Percentiles rank a stretch among this genome's conserved stretches.
Evolutionary conservation across 148 eudicot species (phyloP).

Genomic region (Chenopodium quinoa): DNA sequence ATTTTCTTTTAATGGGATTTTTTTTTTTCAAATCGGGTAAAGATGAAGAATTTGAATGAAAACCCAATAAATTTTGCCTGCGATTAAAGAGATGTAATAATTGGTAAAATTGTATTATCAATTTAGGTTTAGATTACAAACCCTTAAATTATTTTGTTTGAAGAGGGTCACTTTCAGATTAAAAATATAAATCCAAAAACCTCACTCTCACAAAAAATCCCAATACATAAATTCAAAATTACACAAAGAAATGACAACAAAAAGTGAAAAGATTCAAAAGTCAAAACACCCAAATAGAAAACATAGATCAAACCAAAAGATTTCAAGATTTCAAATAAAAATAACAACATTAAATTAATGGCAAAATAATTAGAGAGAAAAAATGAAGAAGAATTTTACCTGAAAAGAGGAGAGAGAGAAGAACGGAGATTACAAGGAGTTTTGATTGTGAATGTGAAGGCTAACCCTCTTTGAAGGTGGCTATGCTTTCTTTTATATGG

Average conservation of each 20-base stretch:
- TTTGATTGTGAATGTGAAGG: background rate
- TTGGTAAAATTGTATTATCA: too few species aligned
- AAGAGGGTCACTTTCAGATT: background rate
- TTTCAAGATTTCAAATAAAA: background rate
- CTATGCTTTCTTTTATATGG: background rate
- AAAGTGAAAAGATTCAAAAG: background rate
- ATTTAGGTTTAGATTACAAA: background rate
- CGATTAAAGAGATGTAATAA: too few species aligned
- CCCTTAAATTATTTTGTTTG: background rate
- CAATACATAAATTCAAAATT: background rate
- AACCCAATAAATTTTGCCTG: too few species aligned
- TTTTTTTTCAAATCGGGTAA: too few species aligned
- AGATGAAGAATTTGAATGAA: too few species aligned
- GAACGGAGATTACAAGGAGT: conserved; percentile 15
- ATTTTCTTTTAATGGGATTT: too few species aligned
- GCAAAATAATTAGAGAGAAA: background rate
- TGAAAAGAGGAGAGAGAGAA: background rate
- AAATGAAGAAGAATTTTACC: background rate
- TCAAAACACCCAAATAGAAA: background rate
- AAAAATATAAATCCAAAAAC: background rate
- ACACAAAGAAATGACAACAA: background rate
- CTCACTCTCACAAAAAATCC: background rate
- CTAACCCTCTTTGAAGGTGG: background rate
- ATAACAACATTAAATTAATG: too few species aligned
- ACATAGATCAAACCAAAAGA: background rate